A percentile compares a stretch with the other conserved stretches of the same genome.
phyloP scores from a whole-genome alignment of 257 asterid species.

The Ballota nigra region DNA sequence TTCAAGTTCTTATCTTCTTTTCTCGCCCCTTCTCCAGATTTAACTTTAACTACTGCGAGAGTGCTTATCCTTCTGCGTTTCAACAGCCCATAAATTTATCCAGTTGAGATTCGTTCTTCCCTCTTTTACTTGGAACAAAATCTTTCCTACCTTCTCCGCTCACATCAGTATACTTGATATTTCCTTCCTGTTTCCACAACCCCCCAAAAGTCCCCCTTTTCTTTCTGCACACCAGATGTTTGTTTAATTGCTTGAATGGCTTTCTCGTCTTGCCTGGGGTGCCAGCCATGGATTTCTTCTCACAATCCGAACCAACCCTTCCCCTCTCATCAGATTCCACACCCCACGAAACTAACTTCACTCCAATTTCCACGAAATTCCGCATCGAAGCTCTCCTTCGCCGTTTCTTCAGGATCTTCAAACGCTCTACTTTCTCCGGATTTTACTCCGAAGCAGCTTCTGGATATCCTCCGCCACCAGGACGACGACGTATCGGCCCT shows the following conservation, averaged over 20 bases:
- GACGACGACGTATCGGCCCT: constrained; percentile 63
- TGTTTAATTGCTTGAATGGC: constrained; percentile 69
- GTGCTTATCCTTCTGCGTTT: constrained; percentile 10
- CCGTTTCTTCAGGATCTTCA: constrained; percentile 40
- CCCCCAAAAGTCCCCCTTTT: neutral
- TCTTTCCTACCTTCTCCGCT: neutral
- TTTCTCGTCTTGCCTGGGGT: constrained; percentile 55
- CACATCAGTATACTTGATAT: neutral
- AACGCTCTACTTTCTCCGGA: constrained; percentile 44
- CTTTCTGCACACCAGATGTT: constrained; percentile 43
- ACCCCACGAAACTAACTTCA: constrained; percentile 27
- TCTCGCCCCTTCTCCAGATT: neutral
- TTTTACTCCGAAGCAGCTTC: constrained; percentile 59
- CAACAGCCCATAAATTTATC: constrained; percentile 8
- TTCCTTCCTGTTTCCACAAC: too few relatives aligned
- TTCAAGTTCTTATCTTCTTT: too few relatives aligned
- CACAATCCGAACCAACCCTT: constrained; percentile 26
- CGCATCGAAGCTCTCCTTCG: constrained; percentile 28
- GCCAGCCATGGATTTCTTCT: constrained; percentile 42
- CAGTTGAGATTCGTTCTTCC: neutral
- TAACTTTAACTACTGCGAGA: neutral
- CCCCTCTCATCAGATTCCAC: constrained; percentile 26
- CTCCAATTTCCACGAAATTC: constrained; percentile 16
- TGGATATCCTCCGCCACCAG: constrained; percentile 60
- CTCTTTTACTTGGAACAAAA: neutral